Base-by-base conservation (phyloP, 169 alveolate species). In the Plasmodium billcollinsi region DNA sequence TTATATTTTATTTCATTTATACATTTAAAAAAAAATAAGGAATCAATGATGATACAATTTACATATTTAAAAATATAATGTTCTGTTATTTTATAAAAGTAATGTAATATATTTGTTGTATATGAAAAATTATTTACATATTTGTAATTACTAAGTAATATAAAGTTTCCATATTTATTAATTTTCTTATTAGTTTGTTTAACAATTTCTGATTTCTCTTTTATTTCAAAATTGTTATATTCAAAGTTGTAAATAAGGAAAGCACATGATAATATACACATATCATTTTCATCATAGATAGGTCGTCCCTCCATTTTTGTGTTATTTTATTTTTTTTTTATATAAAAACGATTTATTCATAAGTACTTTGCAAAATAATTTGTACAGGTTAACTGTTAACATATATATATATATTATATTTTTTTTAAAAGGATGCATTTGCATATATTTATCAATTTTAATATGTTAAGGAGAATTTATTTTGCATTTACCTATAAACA, bases 51-150 rank as follows among this genome's bases (percentile, higher is more conserved):
- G 43, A 69, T 80, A 43, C 90, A 58, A 49, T 80, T 80, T 14
- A 69, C 58, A 29, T 80, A 80, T 49, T 80, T 80, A n/a, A 80
- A 69, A 69, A 80, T 12, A 67, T 80, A 80, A 43, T 69, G 70
- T 80, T 80, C 90, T 24, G 73, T 20, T 54, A 80, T 18, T 69
- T 80, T 80, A 39, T 67, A 80, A 69, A 80, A 80, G 70, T 66
- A 67, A 54, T 80, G 90, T 56, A 80, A 56, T 80, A 63, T 69
- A 18, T 80, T 62, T 56, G 90, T 80, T 69, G 90, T 56, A 29
- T 80, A 80, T 5, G 90, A 69, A 56, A 80, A 80, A 63, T 80
- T 80, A 80, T 80, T 80, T 24, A 80, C 90, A 80, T 80, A 75
- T 18, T 80, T 69, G 49, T 80, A 80, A 62, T 29, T 70, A 61